Evolutionary conservation across 106 monocot species (phyloP).

Genomic region (Ottelia alismoides): DNA sequence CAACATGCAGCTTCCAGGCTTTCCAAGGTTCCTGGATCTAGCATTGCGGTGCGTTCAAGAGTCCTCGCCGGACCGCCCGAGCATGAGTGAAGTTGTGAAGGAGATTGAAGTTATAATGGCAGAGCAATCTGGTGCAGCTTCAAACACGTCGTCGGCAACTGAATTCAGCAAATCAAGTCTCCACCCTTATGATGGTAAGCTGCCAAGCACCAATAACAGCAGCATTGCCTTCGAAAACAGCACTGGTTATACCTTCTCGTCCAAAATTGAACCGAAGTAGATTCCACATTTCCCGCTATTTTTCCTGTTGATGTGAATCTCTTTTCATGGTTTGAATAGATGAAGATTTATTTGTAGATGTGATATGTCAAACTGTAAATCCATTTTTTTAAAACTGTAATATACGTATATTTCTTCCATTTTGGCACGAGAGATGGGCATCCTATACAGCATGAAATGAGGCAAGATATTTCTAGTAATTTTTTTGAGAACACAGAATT

Average conservation of each 20-base stretch:
- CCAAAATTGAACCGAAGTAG: slow-evolving; percentile 59
- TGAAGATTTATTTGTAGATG: no score
- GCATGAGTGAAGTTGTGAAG: slow-evolving; percentile 65
- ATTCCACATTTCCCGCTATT: no score
- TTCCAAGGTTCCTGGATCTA: slow-evolving; percentile 34
- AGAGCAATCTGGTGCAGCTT: slow-evolving; percentile 1
- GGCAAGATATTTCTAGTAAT: no score
- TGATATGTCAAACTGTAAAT: no score
- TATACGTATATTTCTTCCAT: no score
- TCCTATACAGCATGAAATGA: no score
- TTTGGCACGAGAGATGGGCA: no score
- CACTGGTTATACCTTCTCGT: slow-evolving; percentile 28
- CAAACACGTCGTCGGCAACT: slow-evolving; percentile 11
- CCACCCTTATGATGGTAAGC: slow-evolving; percentile 20
- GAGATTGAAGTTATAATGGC: slow-evolving; percentile 39
- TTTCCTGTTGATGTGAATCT: no score
- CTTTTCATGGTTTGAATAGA: no score
- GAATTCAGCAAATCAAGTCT: slow-evolving; percentile 16
- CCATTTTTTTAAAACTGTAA: no score
- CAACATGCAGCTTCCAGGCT: slow-evolving; percentile 14
- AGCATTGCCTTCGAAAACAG: slow-evolving; percentile 50
- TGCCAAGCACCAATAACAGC: slow-evolving; percentile 18
- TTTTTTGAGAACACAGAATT: no score
- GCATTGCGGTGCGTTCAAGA: slow-evolving; percentile 57
- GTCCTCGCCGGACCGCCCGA: slow-evolving; percentile 26